Evolutionary conservation across 2,329 filamentous ascomycete genomes (phyloP), one percentile per base, ranked within the genome.

Genomic region (Amylocarpus encephaloides): DNA sequence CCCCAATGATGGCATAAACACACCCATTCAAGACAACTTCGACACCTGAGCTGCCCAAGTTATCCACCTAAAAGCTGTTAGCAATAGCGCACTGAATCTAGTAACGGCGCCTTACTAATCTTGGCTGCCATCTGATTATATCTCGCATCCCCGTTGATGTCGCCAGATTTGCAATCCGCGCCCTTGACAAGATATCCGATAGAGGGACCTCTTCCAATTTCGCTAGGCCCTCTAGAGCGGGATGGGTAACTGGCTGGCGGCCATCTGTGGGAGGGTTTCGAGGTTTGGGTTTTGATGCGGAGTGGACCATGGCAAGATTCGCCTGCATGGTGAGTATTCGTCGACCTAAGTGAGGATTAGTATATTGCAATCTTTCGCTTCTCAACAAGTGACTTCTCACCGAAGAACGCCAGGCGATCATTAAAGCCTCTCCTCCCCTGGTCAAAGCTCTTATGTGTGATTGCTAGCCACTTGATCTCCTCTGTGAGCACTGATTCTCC

Each of bases 361-460:
- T 46, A 55, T 46, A 12, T 46, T 46, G 22, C 46, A 22, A 29
- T 11, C 7, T 38, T 22, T 33, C 2, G 3, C 16, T 22, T 22
- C 16, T 13, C 11, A 29, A 18, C 13, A 12, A 26, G 18, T 26
- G 48, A 18, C 35, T 16, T 64, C 73, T 52, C 78, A 94, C 89
- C 92, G 48, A 95, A 73, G 64, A 88, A 90, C n/a, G 90, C 88
- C 68, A 98, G 73, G 55, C 88, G 81, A 64, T 96, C 92, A 68
- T 98, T 98, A 72, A 92, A 95, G 1, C 92, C 92, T 74, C 91
- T 84, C 64, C 89, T 78, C 46, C 91, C 93, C 66, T 97, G 90
- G 67, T 98, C 92, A 65, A 95, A 97, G 70, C 90, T 96, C 79
- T 97, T 97, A 70, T 97, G 93, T 58, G 93, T 98, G 49, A 98